Evolutionary conservation across 208 protist species (phyloP).

Genomic region (Perkinsela sp.): DNA sequence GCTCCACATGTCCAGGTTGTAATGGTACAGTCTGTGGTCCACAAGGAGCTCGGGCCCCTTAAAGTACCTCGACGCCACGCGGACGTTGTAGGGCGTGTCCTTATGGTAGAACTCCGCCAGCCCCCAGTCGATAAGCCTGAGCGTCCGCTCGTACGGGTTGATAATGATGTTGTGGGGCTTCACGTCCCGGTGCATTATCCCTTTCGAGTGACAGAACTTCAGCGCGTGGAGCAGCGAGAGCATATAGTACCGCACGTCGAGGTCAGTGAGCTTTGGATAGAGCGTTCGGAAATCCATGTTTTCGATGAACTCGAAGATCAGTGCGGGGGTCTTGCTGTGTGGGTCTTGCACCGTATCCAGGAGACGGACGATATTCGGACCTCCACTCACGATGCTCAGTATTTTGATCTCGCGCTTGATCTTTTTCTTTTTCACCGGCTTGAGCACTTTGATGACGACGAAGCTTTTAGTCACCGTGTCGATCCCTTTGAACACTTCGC

Average conservation of each 20-base stretch:
- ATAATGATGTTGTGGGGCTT: conserved; percentile 98
- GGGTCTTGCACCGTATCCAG: conserved; percentile 86
- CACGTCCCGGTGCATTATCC: conserved; percentile 96
- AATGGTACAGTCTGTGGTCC: conserved; percentile 92
- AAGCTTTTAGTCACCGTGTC: conserved; percentile 52
- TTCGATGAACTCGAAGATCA: conserved; percentile 96
- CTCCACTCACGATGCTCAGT: conserved; percentile 86
- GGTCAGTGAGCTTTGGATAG: conserved; percentile 80
- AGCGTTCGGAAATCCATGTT: conserved; percentile 80
- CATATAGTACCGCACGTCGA: conserved; percentile 93
- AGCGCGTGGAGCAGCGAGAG: conserved; percentile 81
- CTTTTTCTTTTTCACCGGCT: conserved; percentile 93
- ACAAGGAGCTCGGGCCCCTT: conserved; percentile 93
- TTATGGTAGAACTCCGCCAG: conserved; percentile 97
- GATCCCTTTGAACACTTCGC: conserved; percentile 90
- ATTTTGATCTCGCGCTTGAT: conserved; percentile 95
- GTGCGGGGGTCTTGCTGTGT: conserved; percentile 68
- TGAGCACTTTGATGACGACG: conserved; percentile 94
- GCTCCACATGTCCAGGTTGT: conserved; percentile 94
- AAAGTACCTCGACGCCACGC: conserved; percentile 93
- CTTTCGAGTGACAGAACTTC: conserved; percentile 83
- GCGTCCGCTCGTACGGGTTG: conserved; percentile 72
- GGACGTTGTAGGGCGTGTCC: conserved; percentile 84
- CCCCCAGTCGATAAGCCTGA: conserved; percentile 91
- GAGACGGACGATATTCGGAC: conserved; percentile 90